Evolutionary conservation across 106 monocot genomes (phyloP).

Genomic region (Dendrobium catenatum): DNA sequence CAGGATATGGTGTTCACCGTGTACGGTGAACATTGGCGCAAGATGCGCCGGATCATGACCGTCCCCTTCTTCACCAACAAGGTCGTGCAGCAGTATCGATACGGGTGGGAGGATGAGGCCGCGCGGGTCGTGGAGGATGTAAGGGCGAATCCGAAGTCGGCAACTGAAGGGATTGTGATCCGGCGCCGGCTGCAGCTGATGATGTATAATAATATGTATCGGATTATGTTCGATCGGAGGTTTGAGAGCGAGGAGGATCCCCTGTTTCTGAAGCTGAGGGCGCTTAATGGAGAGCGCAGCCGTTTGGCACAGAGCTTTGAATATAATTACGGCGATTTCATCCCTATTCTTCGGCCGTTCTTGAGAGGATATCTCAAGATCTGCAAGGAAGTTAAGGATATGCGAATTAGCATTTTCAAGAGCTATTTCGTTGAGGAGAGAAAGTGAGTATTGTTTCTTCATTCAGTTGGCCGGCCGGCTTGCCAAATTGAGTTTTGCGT

Average conservation of each 20-base stretch:
- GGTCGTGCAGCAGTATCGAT: slow-evolving; percentile 48
- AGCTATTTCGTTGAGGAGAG: slow-evolving; percentile 46
- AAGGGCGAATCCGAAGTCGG: slow-evolving; percentile 13
- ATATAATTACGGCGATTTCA: slow-evolving; percentile 62
- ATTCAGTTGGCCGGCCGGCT: neutral
- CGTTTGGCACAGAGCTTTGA: slow-evolving; percentile 62
- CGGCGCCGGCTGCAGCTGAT: slow-evolving; percentile 45
- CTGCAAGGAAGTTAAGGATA: slow-evolving; percentile 49
- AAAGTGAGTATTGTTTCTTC: slow-evolving; percentile 23
- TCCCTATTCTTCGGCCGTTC: slow-evolving; percentile 44
- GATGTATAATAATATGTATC: slow-evolving; percentile 59
- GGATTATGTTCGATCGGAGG: slow-evolving; percentile 50
- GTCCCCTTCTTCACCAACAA: slow-evolving; percentile 67
- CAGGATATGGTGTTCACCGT: slow-evolving; percentile 72
- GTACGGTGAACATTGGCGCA: slow-evolving; percentile 64
- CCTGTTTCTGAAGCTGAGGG: slow-evolving; percentile 29
- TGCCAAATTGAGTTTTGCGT: neutral
- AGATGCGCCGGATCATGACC: slow-evolving; percentile 63
- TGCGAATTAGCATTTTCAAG: slow-evolving; percentile 38
- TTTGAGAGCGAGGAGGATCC: slow-evolving; percentile 53
- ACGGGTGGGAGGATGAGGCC: slow-evolving; percentile 44
- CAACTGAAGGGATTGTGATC: slow-evolving; percentile 34
- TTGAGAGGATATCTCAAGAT: slow-evolving; percentile 44
- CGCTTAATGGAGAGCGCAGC: slow-evolving; percentile 47
- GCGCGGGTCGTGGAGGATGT: slow-evolving; percentile 36